Evolutionary conservation across 1,139 yeast species (phyloP).

Genomic region (Arxiozyma slooffiae): DNA sequence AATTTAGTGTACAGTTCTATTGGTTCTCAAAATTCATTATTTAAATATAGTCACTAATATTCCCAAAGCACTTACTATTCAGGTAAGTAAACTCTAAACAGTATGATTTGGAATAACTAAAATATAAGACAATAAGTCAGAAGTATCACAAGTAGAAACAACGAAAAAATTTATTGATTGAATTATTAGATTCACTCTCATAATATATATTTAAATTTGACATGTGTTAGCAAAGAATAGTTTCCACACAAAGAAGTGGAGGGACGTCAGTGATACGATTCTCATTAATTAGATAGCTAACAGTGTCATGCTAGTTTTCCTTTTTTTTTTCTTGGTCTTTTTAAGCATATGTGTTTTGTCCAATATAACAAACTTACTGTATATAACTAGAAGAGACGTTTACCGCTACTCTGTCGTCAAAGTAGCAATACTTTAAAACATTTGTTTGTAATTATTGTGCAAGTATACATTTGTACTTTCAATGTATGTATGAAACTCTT

Average conservation of each 20-base stretch:
- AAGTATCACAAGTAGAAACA: constrained; percentile 81
- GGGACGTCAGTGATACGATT: constrained; percentile 36
- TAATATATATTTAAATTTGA: constrained; percentile 35
- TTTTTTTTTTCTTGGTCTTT: too few relatives aligned
- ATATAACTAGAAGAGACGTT: too few relatives aligned
- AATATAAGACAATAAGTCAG: constrained; percentile 77
- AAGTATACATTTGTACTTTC: too few relatives aligned
- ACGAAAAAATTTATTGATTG: constrained; percentile 48
- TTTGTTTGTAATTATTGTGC: too few relatives aligned
- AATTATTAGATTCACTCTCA: constrained; percentile 27
- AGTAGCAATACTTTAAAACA: too few relatives aligned
- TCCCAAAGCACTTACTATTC: constrained; percentile 66
- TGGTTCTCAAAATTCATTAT: too few relatives aligned
- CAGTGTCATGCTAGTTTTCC: background rate
- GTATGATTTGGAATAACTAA: constrained; percentile 50
- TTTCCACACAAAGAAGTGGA: constrained; percentile 71
- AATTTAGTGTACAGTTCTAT: too few relatives aligned
- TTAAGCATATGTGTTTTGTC: too few relatives aligned
- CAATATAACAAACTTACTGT: too few relatives aligned
- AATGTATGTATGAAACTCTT: too few relatives aligned
- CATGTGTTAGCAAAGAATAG: constrained; percentile 58
- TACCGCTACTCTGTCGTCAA: too few relatives aligned
- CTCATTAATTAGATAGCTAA: constrained; percentile 41
- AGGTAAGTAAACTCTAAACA: constrained; percentile 37
- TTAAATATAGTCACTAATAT: constrained; percentile 74